Evolutionary conservation across 768 basidiomycete genomes (phyloP), one percentile per base, ranked within the genome.

Genomic region (Omphalotus guepiniiformis): DNA sequence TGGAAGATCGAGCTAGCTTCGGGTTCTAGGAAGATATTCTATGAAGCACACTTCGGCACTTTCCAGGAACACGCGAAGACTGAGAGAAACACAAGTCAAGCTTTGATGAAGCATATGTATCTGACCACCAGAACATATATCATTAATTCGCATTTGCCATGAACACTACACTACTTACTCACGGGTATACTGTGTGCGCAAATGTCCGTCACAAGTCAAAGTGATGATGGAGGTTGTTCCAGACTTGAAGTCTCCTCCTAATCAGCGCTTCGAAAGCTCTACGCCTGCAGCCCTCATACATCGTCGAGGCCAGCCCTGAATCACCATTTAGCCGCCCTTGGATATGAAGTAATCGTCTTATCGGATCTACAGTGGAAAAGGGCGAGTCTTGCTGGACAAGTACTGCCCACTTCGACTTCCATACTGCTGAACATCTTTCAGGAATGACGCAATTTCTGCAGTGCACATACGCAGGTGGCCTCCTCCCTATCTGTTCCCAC

Each of bases 161-260:
- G n/a, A n/a, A n/a, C n/a, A n/a, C n/a, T n/a, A n/a, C n/a, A n/a
- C n/a, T n/a, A n/a, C n/a, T n/a, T n/a, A n/a, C n/a, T n/a, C n/a
- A n/a, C n/a, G n/a, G n/a, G n/a, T n/a, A n/a, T n/a, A n/a, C n/a
- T n/a, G n/a, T n/a, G n/a, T n/a, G n/a, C n/a, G n/a, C n/a, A n/a
- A n/a, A 48, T 19, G 21, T 12, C 36, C 22, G 43, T 56, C 51
- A 60, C 35, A 71, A 47, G 57, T 69, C 69, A 45, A 71, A 71
- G 53, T 71, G 66, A 52, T 71, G 69, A 44, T 66, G 63, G 19
- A 71, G 54, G 42, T 64, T 61, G 37, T 61, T 62, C 37, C 59
- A 58, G 50, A 69, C 57, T 54, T 54, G 55, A 39, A 63, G 59
- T 50, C 65, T 52, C 49, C 59, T 61, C 52, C 49, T 55, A 53